phyloP scores from a whole-genome alignment of 2,329 filamentous ascomycete species.

The Aspergillus eucalypticola region DNA sequence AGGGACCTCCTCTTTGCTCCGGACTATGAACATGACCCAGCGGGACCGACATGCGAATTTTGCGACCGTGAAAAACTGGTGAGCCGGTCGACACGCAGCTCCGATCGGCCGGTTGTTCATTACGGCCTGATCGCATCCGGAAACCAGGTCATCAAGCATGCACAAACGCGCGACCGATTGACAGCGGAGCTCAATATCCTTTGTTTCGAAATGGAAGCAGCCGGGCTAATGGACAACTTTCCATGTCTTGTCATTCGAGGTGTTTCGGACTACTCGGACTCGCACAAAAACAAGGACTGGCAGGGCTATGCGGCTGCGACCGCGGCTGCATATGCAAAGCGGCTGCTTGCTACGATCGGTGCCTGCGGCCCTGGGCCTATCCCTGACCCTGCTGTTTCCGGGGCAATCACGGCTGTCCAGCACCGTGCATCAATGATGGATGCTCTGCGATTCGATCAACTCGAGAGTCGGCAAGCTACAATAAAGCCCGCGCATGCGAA shows the following conservation, averaged over 20 bases:
- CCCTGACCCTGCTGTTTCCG: background rate
- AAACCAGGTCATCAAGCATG: conserved; percentile 17
- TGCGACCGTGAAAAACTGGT: background rate
- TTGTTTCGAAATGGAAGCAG: conserved; percentile 18
- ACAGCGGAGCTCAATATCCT: background rate
- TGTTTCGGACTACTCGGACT: conserved; percentile 23
- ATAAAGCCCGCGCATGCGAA: conserved; percentile 39
- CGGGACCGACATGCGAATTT: background rate
- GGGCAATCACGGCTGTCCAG: background rate
- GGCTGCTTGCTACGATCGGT: background rate
- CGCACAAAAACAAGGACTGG: conserved; percentile 19
- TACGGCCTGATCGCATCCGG: conserved; percentile 24
- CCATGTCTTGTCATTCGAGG: conserved; percentile 20
- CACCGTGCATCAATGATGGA: background rate
- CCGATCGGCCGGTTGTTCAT: conserved; percentile 12
- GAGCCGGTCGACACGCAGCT: background rate
- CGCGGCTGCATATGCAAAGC: conserved; percentile 14
- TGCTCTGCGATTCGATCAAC: background rate
- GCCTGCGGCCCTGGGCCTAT: background rate
- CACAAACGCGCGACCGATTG: background rate
- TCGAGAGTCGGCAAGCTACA: conserved; percentile 1
- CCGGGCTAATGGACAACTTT: conserved; percentile 13
- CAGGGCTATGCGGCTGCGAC: conserved; percentile 13
- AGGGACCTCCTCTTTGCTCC: conserved; percentile 1
- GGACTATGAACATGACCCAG: background rate